Evolutionary conservation across 495 filamentous ascomycete genomes (phyloP).

Genomic region (Neurospora tetraspora): DNA sequence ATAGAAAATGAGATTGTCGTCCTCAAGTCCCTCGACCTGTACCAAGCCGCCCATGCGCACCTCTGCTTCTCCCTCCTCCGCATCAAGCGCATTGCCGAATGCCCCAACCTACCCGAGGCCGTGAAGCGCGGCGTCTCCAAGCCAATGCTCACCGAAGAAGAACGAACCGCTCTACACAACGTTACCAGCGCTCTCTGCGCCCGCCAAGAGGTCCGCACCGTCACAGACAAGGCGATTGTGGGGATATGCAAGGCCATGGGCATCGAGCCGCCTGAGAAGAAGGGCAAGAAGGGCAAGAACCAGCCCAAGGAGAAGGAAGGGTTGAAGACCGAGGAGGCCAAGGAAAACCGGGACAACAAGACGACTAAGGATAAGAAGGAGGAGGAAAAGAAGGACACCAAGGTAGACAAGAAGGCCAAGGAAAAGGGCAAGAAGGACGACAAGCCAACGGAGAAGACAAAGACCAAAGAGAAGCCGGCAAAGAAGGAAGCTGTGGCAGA

Average conservation of each 20-base stretch:
- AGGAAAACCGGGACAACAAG: background rate
- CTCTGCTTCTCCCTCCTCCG: slow-evolving; percentile 66
- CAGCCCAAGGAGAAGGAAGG: slow-evolving; percentile 3
- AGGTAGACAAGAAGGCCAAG: slow-evolving; percentile 12
- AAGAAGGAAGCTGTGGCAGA: slow-evolving; percentile 6
- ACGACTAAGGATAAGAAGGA: slow-evolving; percentile 1
- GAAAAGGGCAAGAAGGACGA: slow-evolving; percentile 12
- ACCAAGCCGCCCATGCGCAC: slow-evolving; percentile 54
- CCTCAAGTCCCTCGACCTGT: slow-evolving; percentile 63
- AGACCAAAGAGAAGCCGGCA: slow-evolving; percentile 11
- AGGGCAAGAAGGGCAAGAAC: slow-evolving; percentile 14
- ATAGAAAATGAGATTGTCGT: slow-evolving; percentile 65
- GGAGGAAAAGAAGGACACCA: slow-evolving; percentile 3
- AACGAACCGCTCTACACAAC: slow-evolving; percentile 47
- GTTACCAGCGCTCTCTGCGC: slow-evolving; percentile 76
- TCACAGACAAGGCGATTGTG: slow-evolving; percentile 49
- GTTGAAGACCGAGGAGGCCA: slow-evolving; percentile 1
- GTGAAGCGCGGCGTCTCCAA: slow-evolving; percentile 38
- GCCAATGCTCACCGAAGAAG: slow-evolving; percentile 37
- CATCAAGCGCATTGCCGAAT: slow-evolving; percentile 55
- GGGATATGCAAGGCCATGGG: slow-evolving; percentile 53
- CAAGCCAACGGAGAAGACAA: slow-evolving; percentile 6
- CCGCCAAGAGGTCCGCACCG: slow-evolving; percentile 60
- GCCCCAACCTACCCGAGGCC: slow-evolving; percentile 36
- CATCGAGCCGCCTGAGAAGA: slow-evolving; percentile 40